Percentiles rank a stretch among this genome's conserved stretches.
Conservation (phyloP, 306 rosid species). For the Luffa acutangula region DNA sequence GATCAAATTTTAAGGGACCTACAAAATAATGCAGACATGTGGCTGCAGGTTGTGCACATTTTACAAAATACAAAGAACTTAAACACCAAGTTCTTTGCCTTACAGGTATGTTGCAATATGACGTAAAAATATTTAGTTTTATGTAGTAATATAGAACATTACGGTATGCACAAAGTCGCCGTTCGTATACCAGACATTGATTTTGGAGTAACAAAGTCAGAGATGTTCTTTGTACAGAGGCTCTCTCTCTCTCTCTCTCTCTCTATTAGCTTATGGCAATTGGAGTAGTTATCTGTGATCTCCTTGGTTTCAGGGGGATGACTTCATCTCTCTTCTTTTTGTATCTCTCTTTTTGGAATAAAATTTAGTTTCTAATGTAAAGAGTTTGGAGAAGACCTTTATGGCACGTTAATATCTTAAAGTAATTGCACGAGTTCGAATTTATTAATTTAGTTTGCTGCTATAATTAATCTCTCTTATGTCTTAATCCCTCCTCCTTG, state of each 20-base stretch:
- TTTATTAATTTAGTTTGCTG: background rate
- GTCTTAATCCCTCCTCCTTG: background rate
- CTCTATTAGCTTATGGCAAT: background rate
- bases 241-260: background rate
- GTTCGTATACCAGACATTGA: background rate
- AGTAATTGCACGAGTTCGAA: background rate
- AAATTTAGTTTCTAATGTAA: background rate
- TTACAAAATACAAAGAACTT: constrained; percentile 65
- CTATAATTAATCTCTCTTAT: background rate
- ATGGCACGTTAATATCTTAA: background rate
- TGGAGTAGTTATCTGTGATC: background rate
- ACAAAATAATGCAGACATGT: constrained; percentile 89
- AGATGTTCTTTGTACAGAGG: background rate
- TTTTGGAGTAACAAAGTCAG: background rate
- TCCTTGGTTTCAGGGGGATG: background rate
- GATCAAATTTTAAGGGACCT: constrained; percentile 84
- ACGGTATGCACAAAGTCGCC: background rate
- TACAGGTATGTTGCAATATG: constrained; percentile 59
- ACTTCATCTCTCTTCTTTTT: background rate
- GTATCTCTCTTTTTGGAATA: background rate
- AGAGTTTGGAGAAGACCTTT: background rate
- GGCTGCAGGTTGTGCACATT: constrained; percentile 99
- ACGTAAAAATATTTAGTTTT: background rate
- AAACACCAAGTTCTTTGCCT: constrained; percentile 93
- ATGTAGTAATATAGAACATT: background rate